Evolutionary conservation across 2,329 filamentous ascomycete genomes (phyloP), one percentile per base, ranked within the genome.

Genomic region (Pestalotiopsis sp.): DNA sequence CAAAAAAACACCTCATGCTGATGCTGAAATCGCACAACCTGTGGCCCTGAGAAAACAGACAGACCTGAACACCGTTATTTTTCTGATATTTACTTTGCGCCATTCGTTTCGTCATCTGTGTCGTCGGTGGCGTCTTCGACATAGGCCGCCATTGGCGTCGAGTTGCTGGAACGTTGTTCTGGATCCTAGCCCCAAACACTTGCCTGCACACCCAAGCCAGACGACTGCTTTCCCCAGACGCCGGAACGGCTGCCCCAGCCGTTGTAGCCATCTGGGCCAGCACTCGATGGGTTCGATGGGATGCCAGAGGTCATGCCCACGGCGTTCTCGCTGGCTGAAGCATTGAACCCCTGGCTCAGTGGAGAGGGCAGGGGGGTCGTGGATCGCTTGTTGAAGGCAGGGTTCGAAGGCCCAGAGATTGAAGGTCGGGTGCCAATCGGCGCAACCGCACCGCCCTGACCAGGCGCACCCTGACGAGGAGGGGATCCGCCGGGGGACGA

Each of bases 301-400:
- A 72, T 83, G 45, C 86, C 84, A 4, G 90, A 90, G 71, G 73
- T 78, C 12, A 71, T 72, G 40, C 75, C 74, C 12, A 20, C 70
- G 38, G 83, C 83, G 71, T 90, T 86, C 61, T 79, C 81, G 52
- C 79, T 82, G 49, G 83, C 84, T 5, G 78, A 83, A 75, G 76
- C 87, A 49, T 86, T 89, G 80, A 92, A 93, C 27, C 92, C 91
- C 71, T 91, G 91, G 79, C 91, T 91, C 66, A 96, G 85, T 13
- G 95, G 94, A n/a, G 94, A 97, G n/a, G 94, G 91, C 38, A 97
- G 87, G 66, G 95, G 95, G 2, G 95, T 97, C 7, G 93, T 97
- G 0, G 95, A 93, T 69, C 93, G 93, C 80, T 96, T 96, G 80
- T 87, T 92, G 73, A 93, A 79, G 11, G 86, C 85, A 41, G 88